These are phyloP conservation scores for Albizia julibrissin DNA, from an alignment of 306 rosid species.

Conservation along the genomic window DNA sequence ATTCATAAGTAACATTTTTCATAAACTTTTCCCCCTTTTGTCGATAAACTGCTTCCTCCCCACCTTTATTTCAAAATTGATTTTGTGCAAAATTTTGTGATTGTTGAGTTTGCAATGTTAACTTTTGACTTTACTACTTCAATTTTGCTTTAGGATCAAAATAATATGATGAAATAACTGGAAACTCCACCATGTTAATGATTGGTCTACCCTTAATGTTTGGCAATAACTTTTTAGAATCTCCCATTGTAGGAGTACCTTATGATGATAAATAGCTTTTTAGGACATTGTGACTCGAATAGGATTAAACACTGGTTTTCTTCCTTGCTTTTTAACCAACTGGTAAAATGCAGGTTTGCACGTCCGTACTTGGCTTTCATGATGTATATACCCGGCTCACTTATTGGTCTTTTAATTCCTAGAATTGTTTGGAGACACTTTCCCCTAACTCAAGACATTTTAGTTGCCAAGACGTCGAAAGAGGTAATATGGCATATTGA, in stretches of 20 bases:
- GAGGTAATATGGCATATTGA: slow-evolving; percentile 60
- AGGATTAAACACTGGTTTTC: slow-evolving; percentile 64
- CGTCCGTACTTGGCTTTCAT: slow-evolving; percentile 87
- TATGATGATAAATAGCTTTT: background rate
- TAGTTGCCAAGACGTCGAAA: slow-evolving; percentile 54
- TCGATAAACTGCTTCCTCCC: background rate
- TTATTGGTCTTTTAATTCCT: slow-evolving; percentile 82
- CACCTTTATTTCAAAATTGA: background rate
- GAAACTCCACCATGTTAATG: slow-evolving; percentile 15
- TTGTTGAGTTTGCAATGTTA: background rate
- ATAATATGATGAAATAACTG: slow-evolving; percentile 14
- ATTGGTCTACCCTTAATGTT: slow-evolving; percentile 10
- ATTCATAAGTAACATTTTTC: background rate
- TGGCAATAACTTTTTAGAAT: slow-evolving; percentile 20
- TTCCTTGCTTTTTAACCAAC: slow-evolving; percentile 37
- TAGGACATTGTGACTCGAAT: slow-evolving; percentile 7
- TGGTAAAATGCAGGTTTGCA: slow-evolving; percentile 74
- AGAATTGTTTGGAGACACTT: slow-evolving; percentile 64
- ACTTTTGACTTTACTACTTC: slow-evolving; percentile 13
- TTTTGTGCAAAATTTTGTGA: background rate
- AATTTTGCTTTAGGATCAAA: slow-evolving; percentile 21
- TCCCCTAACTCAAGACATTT: slow-evolving; percentile 68
- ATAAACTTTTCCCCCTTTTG: slow-evolving; percentile 3
- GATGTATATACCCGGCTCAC: slow-evolving; percentile 87
- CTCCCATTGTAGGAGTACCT: slow-evolving; percentile 8